Base-by-base conservation (phyloP, 129 eudicot genomes). In the Kitagawia praeruptora region DNA sequence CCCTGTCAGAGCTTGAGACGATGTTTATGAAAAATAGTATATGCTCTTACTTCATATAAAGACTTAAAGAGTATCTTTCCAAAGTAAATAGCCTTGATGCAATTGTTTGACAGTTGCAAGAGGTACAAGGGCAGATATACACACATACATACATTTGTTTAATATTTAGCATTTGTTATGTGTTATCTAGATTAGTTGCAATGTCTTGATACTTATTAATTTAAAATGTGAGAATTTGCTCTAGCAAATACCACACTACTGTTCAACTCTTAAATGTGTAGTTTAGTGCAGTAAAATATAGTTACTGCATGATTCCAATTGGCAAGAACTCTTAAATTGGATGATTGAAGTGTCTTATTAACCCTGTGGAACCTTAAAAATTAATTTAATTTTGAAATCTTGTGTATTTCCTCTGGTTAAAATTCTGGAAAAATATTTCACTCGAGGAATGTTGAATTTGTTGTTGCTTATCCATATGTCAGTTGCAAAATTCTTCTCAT, bases 91-190 rank as follows among this genome's bases (percentile, higher is more conserved):
- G 10, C 73, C 73, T 27, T 67, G 42, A 67, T 67, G 31, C 23
- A 67, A 67, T 67, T 61, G 69, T 61, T 61, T 31, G 73, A 67
- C 71, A 27, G 73, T 7, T 67, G 73, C 41, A 67, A 13, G 38
- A 66, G 72, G 72, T 18, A 3, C 40, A 15, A 14, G 56, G 56
- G 56, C 31, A 34, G 37, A 34, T 34, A 34, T 34, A 34, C 37
- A 34, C 37, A 34, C 37, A 34, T 34, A 34, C 37, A 34, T 34
- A 34, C 37, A 1, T 34, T 34, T 34, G 37, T 34, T 34, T 34
- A 34, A 34, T 1, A 34, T 34, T 40, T 41, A 40, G 75, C 31
- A 71, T 16, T 49, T 40, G 2, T n/a, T 71, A 15, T 10, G 28
- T 71, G 75, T 71, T 71, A 23, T 38, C 23, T 14, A 18, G 27